Base-by-base conservation (phyloP, 331 rosid species). In the Rosa hybrid region DNA sequence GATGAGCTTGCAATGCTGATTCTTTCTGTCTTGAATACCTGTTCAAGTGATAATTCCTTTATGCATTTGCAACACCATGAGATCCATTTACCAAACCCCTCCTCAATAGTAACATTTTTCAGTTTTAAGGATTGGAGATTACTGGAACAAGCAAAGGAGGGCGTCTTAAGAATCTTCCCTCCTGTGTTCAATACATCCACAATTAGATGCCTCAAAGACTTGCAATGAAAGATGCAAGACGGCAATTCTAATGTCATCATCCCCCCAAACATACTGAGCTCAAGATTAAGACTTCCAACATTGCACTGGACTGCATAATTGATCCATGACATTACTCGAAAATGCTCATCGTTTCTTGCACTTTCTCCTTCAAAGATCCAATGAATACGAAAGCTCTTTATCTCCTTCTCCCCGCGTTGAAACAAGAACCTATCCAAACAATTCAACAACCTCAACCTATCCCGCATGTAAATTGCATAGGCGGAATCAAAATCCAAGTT, bases 261-360 rank as follows among this genome's bases (percentile, higher is more conserved):
- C 34, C 0, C 30, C 30, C 14, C 67, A 59, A n/a, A 59, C 67
- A 21, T 8, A n/a, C 65, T 9, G 34, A 59, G 65, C 67, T 59
- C 14, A 59, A 59, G 14, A 59, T 21, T 23, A 9, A 59, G 67
- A 59, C 30, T 59, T 8, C 13, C 14, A 59, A 59, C 67, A 59
- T 23, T 59, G 38, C 38, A 21, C 67, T 21, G 23, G 38, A 59
- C 38, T 59, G 67, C 14, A 23, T 59, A 59, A 8, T 21, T 21
- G 67, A 59, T 59, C 67, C 67, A 21, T 59, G 67, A 59, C 38
- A 59, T n/a, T 59, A 23, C 34, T 59, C 67, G 67, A 59, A 59
- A n/a, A 21, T 59, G 12, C 34, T 21, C 67, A 59, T 59, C 11
- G 34, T 59, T 59, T 17, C 60, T 53, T 53, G 60, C 60, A 53